phyloP scores from a whole-genome alignment of 169 alveolate genomes.

The Sarcocystis neurona region DNA sequence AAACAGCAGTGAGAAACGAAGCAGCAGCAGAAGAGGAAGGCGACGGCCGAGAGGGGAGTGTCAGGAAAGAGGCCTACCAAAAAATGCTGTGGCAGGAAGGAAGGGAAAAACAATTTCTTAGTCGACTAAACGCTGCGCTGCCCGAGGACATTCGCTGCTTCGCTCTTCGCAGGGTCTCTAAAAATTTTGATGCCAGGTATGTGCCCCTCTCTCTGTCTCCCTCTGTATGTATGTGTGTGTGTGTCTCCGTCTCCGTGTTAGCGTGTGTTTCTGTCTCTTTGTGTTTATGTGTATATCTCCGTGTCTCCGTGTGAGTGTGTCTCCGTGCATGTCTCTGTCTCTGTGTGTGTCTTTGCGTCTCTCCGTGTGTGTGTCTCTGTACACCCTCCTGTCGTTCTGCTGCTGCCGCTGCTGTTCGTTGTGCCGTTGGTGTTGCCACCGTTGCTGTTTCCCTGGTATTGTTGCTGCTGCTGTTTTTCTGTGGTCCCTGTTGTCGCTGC shows the following conservation, averaged over 20 bases:
- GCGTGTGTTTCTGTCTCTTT: not conserved
- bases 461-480: not conserved
- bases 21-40: not conserved
- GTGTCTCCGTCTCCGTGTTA: not conserved
- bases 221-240: not conserved
- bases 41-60: not conserved
- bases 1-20: not conserved
- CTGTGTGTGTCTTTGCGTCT: not conserved
- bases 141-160: slow-evolving; percentile 39
- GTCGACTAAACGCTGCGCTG: not conserved
- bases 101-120: slow-evolving; percentile 2
- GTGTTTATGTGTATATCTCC: not conserved
- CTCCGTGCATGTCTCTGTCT: not conserved
- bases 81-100: slow-evolving; percentile 20
- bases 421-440: too few species aligned
- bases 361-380: not conserved
- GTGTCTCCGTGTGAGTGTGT: not conserved
- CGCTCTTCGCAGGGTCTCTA: slow-evolving; percentile 20
- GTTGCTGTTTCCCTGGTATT: too few species aligned
- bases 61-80: slow-evolving; percentile 18
- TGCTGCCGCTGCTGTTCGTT: not conserved
- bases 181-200: slow-evolving; percentile 55
- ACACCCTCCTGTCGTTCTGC: not conserved
- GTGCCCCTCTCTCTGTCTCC: not conserved
- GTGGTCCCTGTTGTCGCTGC: not conserved